phyloP scores from a whole-genome alignment of 306 rosid genomes.

The Medicago arabica region DNA sequence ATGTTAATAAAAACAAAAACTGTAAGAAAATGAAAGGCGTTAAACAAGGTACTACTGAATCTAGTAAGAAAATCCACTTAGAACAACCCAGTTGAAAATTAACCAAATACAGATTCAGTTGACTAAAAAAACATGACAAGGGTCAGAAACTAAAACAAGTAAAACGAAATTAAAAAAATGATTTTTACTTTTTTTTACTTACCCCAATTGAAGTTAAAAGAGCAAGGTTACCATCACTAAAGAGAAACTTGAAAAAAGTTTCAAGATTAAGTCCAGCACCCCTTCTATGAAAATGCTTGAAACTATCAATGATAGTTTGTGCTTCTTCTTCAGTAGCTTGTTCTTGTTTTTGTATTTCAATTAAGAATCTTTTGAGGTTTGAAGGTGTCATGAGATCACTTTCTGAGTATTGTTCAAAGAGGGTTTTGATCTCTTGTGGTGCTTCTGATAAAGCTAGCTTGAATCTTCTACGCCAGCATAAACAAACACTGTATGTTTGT shows the following conservation, averaged over 20 bases:
- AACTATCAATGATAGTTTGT: constrained; percentile 63
- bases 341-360: constrained; percentile 69
- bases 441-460: constrained; percentile 68
- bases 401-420: constrained; percentile 69
- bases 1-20: not conserved
- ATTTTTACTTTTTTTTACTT: not conserved
- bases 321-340: constrained; percentile 64
- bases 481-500: constrained; percentile 90
- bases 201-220: constrained; percentile 59
- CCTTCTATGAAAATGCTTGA: constrained; percentile 75
- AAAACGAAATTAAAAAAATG: not conserved
- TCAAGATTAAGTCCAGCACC: constrained; percentile 66
- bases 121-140: constrained; percentile 17
- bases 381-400: constrained; percentile 72
- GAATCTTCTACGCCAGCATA: constrained; percentile 89
- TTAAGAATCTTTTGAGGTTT: constrained; percentile 66
- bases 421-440: constrained; percentile 68
- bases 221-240: constrained; percentile 70
- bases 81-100: constrained; percentile 16
- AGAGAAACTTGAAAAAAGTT: constrained; percentile 78
- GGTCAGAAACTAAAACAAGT: not conserved
- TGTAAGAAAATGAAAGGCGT: not conserved
- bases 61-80: not conserved
- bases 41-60: not conserved
- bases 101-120: constrained; percentile 32